Evolutionary conservation across 2,329 filamentous ascomycete species (phyloP).

Genomic region (Ambrosiella xylebori): DNA sequence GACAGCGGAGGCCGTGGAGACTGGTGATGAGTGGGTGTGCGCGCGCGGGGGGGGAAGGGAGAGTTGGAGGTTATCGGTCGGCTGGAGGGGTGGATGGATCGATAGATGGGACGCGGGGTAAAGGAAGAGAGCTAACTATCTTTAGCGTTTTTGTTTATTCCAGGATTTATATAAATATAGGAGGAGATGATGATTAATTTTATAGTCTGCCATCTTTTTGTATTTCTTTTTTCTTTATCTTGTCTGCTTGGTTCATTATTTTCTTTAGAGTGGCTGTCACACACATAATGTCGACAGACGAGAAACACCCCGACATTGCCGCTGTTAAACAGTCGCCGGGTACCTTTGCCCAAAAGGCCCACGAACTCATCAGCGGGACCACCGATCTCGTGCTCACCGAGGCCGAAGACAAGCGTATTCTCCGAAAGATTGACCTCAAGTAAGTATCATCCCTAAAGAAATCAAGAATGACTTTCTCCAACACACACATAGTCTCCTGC

Average conservation of each 20-base stretch:
- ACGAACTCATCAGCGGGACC: constrained; percentile 24
- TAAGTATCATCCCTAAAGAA: constrained; percentile 23
- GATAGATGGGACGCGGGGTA: no score
- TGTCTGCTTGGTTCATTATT: neutral
- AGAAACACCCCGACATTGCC: neutral
- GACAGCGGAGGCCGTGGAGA: no score
- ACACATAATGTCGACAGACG: constrained; percentile 1
- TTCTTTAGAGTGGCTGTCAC: neutral
- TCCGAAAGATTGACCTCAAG: constrained; percentile 41
- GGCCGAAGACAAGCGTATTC: constrained; percentile 30
- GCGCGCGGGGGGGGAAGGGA: no score
- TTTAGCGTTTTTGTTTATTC: no score
- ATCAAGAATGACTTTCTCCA: neutral
- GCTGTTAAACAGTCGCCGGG: neutral
- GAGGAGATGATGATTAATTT: no score
- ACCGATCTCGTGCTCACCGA: constrained; percentile 16
- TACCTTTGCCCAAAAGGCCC: neutral
- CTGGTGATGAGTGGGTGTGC: no score
- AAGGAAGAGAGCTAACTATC: no score
- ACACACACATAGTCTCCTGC: constrained; percentile 27
- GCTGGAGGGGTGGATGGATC: no score
- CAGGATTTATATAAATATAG: no score
- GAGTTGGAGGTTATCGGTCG: no score
- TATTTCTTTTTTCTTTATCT: neutral
- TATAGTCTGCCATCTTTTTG: neutral